Evolutionary conservation across 2,329 filamentous ascomycete genomes (phyloP).

Genomic region (Hymenoscyphus fraxineus): DNA sequence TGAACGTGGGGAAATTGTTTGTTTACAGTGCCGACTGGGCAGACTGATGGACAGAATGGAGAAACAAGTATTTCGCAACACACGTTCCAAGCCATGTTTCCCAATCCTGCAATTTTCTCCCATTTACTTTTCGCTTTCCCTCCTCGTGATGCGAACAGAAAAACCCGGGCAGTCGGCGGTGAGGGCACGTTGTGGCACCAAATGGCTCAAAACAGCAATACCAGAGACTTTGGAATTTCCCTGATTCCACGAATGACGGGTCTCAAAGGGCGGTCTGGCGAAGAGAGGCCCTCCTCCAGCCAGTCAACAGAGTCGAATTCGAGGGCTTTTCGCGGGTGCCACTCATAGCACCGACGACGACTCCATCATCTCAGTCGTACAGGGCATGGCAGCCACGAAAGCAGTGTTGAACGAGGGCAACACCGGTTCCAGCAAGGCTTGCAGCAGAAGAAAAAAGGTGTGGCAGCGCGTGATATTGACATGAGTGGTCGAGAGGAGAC

Average conservation of each 20-base stretch:
- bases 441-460: constrained; percentile 7
- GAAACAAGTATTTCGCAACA: background rate
- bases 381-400: constrained; percentile 21
- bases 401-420: background rate
- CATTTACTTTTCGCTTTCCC: background rate
- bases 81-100: background rate
- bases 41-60: background rate
- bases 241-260: constrained; percentile 26
- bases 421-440: background rate
- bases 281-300: constrained; percentile 32
- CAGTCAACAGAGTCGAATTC: constrained; percentile 14
- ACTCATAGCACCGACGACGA: background rate
- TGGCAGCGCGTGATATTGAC: constrained; percentile 21
- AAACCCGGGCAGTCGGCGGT: constrained; percentile 15
- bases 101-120: background rate
- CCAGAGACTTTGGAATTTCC: constrained; percentile 22
- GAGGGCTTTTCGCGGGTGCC: constrained; percentile 2
- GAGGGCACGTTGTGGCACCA: constrained; percentile 17
- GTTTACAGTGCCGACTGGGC: background rate
- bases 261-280: constrained; percentile 28
- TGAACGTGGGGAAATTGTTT: background rate
- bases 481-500: constrained; percentile 16
- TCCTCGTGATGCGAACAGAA: background rate
- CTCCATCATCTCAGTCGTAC: constrained; percentile 10
- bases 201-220: constrained; percentile 13